Conservation (phyloP, 805 yeast genomes). For the Yamadazyma paraphyllophila region DNA sequence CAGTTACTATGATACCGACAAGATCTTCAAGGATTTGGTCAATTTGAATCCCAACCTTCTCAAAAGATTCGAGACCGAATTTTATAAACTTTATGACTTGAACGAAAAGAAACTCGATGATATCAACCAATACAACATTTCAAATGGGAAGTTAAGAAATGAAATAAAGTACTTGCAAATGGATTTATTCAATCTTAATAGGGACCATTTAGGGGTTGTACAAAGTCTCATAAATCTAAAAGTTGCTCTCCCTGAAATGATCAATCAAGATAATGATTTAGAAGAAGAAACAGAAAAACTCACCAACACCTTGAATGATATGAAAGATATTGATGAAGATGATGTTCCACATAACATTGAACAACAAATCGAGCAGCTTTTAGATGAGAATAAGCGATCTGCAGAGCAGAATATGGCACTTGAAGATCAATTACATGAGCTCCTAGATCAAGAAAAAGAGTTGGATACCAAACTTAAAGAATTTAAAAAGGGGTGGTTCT, state of each 20-base stretch:
- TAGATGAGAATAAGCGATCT: slow-evolving; percentile 35
- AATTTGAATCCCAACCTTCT: slow-evolving; percentile 70
- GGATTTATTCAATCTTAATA: slow-evolving; percentile 63
- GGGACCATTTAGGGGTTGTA: slow-evolving; percentile 83
- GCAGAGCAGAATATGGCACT: slow-evolving; percentile 37
- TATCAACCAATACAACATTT: slow-evolving; percentile 53
- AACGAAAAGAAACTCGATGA: slow-evolving; percentile 68
- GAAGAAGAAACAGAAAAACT: slow-evolving; percentile 38
- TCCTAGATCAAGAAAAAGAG: slow-evolving; percentile 9
- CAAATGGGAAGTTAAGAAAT: slow-evolving; percentile 70
- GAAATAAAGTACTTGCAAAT: slow-evolving; percentile 74
- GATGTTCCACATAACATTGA: slow-evolving; percentile 38
- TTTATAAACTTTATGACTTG: slow-evolving; percentile 62
- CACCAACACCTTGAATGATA: slow-evolving; percentile 32
- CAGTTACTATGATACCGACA: slow-evolving; percentile 59
- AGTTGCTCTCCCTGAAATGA: slow-evolving; percentile 67
- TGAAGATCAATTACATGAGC: slow-evolving; percentile 33
- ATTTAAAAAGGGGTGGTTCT: slow-evolving; percentile 16
- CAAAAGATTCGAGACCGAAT: slow-evolving; percentile 70
- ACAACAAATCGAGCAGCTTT: slow-evolving; percentile 32
- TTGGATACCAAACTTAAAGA: slow-evolving; percentile 10
- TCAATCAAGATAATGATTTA: slow-evolving; percentile 70
- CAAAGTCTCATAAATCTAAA: slow-evolving; percentile 83
- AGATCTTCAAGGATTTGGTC: slow-evolving; percentile 77
- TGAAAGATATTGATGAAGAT: slow-evolving; percentile 25